Evolutionary conservation across 257 asterid species (phyloP).

Genomic region (Salvia splendens): DNA sequence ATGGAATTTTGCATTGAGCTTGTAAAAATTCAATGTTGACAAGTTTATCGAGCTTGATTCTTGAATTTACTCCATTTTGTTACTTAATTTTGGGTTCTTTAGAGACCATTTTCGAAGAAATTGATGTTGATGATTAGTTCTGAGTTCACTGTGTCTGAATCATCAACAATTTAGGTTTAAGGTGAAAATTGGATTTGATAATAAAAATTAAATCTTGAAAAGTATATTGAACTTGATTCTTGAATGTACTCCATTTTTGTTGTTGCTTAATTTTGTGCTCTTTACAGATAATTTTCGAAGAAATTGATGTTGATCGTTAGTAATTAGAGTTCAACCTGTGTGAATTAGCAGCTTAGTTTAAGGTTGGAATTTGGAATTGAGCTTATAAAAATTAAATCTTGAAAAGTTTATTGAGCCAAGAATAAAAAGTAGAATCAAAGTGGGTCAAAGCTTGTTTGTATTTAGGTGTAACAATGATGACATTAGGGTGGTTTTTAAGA

Average conservation of each 20-base stretch:
- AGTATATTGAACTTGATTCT: slow-evolving; percentile 11
- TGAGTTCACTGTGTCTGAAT: too few species aligned
- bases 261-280: too few species aligned
- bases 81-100: slow-evolving; percentile 2
- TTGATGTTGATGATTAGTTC: too few species aligned
- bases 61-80: slow-evolving; percentile 3
- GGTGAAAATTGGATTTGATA: too few species aligned
- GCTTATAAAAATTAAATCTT: too few species aligned
- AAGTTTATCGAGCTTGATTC: slow-evolving; percentile 1
- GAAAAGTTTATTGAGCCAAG: slow-evolving; percentile 15
- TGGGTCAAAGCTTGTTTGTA: not conserved
- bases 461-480: not conserved
- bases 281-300: too few species aligned
- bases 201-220: slow-evolving; percentile 2
- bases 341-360: too few species aligned
- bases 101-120: not conserved
- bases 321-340: too few species aligned
- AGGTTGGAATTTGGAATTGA: too few species aligned
- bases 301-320: too few species aligned
- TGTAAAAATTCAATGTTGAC: not conserved
- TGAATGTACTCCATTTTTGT: too few species aligned
- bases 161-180: too few species aligned
- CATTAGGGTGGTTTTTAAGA: not conserved
- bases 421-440: not conserved
- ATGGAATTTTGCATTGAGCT: not conserved